Evolutionary conservation across 306 rosid species (phyloP).

Genomic region (Psophocarpus tetragonolobus): DNA sequence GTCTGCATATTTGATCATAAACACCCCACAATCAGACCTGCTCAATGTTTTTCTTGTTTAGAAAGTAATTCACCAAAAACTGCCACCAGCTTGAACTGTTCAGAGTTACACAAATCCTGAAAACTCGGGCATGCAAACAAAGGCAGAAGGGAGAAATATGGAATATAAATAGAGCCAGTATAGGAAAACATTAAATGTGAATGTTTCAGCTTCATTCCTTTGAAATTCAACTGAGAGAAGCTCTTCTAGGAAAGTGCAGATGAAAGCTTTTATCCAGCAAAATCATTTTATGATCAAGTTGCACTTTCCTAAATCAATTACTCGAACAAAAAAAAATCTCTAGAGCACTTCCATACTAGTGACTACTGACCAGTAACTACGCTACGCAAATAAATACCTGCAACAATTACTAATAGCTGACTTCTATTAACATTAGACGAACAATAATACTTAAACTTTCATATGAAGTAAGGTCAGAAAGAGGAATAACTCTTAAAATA

Average conservation of each 20-base stretch:
- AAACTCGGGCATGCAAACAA: neutral
- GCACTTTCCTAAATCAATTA: slow-evolving; percentile 16
- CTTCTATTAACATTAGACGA: neutral
- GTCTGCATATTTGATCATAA: slow-evolving; percentile 95
- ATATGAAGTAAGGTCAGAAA: neutral
- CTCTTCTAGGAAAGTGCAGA: neutral
- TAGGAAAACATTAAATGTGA: neutral
- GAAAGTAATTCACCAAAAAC: slow-evolving; percentile 22
- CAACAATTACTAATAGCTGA: neutral
- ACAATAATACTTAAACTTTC: neutral
- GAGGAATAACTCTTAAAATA: neutral
- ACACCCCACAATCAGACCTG: slow-evolving; percentile 93
- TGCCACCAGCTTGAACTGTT: neutral
- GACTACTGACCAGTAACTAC: neutral
- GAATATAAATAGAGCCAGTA: slow-evolving; percentile 15
- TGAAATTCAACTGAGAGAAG: slow-evolving; percentile 14
- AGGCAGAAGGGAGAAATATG: neutral
- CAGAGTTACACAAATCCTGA: neutral
- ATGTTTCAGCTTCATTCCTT: neutral
- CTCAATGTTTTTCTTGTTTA: slow-evolving; percentile 25
- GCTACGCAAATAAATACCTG: neutral
- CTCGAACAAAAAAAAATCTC: neutral
- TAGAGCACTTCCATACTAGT: neutral
- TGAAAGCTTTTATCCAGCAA: neutral
- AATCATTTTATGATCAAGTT: slow-evolving; percentile 13